A percentile compares a stretch with the other conserved stretches of the same genome.
Conservation (phyloP, 441 rosid genomes). For the Pelargonium citronellum region DNA sequence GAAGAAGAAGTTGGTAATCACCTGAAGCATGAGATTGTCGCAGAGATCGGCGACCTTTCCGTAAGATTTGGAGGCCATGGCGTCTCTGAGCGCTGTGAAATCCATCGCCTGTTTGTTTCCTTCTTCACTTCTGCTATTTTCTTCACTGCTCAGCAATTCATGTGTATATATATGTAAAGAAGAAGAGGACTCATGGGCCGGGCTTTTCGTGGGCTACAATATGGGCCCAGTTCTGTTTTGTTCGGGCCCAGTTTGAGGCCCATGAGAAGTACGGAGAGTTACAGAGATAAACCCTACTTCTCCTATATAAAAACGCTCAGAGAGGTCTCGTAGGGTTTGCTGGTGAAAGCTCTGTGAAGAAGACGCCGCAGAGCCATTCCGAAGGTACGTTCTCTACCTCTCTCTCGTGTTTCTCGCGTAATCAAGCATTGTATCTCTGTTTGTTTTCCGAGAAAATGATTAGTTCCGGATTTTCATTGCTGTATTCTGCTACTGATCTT, state of each 20-base stretch:
- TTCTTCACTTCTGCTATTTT: not conserved
- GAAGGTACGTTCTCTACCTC: not conserved
- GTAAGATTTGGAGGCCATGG: conserved; percentile 55
- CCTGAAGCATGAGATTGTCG: conserved; percentile 75
- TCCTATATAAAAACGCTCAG: not conserved
- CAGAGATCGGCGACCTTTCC: conserved; percentile 66
- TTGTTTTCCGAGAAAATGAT: not conserved
- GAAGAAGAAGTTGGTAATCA: conserved; percentile 8
- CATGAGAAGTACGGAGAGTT: not conserved
- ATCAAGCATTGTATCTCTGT: not conserved
- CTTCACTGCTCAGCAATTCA: not conserved
- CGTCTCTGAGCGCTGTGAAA: conserved; percentile 47
- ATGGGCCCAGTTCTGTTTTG: not conserved
- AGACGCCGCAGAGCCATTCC: not conserved
- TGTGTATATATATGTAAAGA: not conserved
- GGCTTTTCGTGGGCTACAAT: not conserved
- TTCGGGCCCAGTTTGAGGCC: not conserved
- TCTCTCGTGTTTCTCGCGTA: not conserved
- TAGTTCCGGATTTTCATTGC: not conserved
- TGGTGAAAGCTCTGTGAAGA: not conserved
- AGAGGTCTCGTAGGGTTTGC: not conserved
- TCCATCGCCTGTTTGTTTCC: conserved; percentile 34
- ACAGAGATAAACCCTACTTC: not conserved
- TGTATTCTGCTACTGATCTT: not conserved
- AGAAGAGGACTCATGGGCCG: not conserved